phyloP scores from a whole-genome alignment of 257 asterid species.

The Solanum sitiens region DNA sequence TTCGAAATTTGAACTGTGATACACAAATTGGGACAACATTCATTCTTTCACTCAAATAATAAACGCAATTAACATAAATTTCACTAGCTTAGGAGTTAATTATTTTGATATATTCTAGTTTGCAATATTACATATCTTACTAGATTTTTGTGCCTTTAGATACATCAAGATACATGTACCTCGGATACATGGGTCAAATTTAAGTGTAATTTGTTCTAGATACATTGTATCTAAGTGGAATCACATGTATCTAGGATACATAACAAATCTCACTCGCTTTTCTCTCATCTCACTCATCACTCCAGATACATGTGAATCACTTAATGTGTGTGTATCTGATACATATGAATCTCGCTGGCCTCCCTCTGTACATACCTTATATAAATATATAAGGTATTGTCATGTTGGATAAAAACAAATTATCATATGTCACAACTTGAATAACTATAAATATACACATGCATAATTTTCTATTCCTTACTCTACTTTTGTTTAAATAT shows the following conservation, averaged over 20 bases:
- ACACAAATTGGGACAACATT: background rate
- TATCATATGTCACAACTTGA: background rate
- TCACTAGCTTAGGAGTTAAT: background rate
- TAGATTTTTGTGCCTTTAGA: background rate
- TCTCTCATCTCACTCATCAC: no score
- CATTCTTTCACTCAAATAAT: background rate
- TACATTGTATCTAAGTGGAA: no score
- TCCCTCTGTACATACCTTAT: no score
- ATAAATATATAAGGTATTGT: background rate
- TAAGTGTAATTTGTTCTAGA: background rate
- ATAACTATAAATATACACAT: background rate
- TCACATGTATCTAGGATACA: background rate
- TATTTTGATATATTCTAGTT: no score
- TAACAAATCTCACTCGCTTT: no score
- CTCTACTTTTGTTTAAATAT: conserved; percentile 5
- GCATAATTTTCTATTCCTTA: background rate
- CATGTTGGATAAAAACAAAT: background rate
- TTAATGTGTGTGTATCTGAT: background rate
- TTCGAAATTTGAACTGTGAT: background rate
- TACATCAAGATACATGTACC: no score
- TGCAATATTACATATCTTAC: no score
- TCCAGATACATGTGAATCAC: no score
- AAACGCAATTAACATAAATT: background rate
- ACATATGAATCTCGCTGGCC: no score
- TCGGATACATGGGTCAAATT: background rate